Evolutionary conservation across 306 rosid species (phyloP), one percentile per base, ranked within the genome.

Genomic region (Cucumis melo): DNA sequence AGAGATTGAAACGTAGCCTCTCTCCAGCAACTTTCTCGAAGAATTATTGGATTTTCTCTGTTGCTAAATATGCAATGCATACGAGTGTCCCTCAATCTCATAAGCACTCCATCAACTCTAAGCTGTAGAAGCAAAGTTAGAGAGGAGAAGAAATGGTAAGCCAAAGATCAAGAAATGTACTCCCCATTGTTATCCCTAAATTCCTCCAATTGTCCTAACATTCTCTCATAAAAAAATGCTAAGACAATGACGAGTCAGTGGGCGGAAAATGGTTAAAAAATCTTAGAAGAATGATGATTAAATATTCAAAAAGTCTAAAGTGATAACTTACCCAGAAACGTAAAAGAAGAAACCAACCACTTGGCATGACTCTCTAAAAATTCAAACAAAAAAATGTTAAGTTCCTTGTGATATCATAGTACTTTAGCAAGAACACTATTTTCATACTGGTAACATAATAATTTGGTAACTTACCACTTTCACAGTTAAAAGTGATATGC

Each of bases 291-390:
- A 38, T 70, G 39, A 21, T 23, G 24, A 4, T 15, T 46, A 15
- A 8, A 70, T 10, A 21, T 7, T 68, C 19, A 68, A 54, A 13
- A 21, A 66, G 61, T 39, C 56, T 62, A 82, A 67, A 79, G 78
- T 77, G 62, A 79, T 41, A 62, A 73, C 97, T 90, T 82, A 94
- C 99, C 97, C 99, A 94, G 79, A 87, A 90, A 76, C 90, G 96
- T 84, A 94, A 82, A 70, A 92, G 97, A 81, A 94, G 99, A 89
- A 88, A 94, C 99, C 99, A 94, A 78, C 90, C 86, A 80, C 86
- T 89, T 73, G 96, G 97, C 99, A 94, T 94, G 82, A 92, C 95
- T 88, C 98, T 91, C 99, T 92, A 72, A 42, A 88, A 82, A 87
- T 42, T 77, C 46, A 70, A 64, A 78, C 13, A 80, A 16, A 56